Evolutionary conservation across 2,329 filamentous ascomycete genomes (phyloP).

Genomic region (Pseudohalonectria lignicola): DNA sequence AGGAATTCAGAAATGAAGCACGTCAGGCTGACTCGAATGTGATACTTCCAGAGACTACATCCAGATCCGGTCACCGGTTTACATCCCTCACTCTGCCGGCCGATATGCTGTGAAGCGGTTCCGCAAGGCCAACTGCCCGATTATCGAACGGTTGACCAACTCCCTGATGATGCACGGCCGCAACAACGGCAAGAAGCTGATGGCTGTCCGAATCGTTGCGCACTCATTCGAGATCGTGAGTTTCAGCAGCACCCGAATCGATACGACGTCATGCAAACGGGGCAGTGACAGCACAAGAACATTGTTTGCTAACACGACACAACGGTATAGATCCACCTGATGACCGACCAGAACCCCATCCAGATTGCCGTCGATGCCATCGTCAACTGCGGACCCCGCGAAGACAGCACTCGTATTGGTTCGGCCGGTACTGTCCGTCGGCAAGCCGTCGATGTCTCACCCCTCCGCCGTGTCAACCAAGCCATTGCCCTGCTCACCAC

Average conservation of each 20-base stretch:
- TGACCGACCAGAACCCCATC: constrained; percentile 99
- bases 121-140: constrained; percentile 99
- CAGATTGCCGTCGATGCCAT: constrained; percentile 99
- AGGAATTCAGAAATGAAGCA: no score
- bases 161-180: constrained; percentile 99
- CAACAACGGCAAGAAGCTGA: constrained; percentile 99
- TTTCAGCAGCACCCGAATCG: neutral
- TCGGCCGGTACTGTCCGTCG: constrained; percentile 98
- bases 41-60: constrained; percentile 95
- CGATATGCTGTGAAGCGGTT: constrained; percentile 99
- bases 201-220: constrained; percentile 98
- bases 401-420: constrained; percentile 99
- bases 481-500: constrained; percentile 98
- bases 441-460: constrained; percentile 99
- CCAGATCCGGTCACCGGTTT: constrained; percentile 97
- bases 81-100: constrained; percentile 97
- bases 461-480: constrained; percentile 99
- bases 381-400: constrained; percentile 99
- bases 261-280: neutral
- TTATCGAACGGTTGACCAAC: constrained; percentile 99
- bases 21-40: no score
- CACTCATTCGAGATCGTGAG: constrained; percentile 98
- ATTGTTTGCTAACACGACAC: constrained; percentile 17
- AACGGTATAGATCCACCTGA: constrained; percentile 80
- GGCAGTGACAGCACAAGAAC: no score